phyloP scores from a whole-genome alignment of 768 basidiomycete species.

The Pisolithus marmoratus region DNA sequence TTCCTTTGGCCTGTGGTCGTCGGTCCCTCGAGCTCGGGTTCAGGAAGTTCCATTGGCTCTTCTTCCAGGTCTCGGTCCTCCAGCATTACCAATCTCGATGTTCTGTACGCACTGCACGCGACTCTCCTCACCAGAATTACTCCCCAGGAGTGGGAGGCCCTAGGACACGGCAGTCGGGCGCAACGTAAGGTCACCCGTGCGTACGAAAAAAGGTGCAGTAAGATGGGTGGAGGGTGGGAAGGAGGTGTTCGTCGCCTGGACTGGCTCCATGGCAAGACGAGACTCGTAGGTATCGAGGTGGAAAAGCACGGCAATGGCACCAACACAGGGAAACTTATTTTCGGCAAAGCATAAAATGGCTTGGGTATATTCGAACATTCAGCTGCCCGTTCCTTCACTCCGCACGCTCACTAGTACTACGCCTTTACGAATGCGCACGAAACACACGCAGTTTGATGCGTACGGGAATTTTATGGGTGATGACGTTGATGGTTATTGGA shows the following conservation, averaged over 20 bases:
- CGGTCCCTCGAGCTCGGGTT: constrained; percentile 27
- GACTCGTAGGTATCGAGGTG: constrained; percentile 56
- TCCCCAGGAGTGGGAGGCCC: constrained; percentile 56
- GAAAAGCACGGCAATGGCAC: constrained; percentile 37
- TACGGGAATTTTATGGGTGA: no score
- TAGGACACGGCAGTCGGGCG: constrained; percentile 48
- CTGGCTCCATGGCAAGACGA: constrained; percentile 58
- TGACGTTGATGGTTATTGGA: no score
- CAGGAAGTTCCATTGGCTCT: constrained; percentile 20
- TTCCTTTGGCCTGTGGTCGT: constrained; percentile 61
- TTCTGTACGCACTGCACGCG: constrained; percentile 54
- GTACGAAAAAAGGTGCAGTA: constrained; percentile 57
- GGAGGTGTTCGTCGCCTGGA: constrained; percentile 63
- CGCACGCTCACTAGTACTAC: neutral
- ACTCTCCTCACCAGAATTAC: constrained; percentile 54
- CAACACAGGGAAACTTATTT: constrained; percentile 44
- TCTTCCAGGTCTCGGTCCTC: constrained; percentile 18
- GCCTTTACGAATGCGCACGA: no score
- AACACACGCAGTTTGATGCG: no score
- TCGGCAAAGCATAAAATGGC: constrained; percentile 33
- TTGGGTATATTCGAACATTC: neutral
- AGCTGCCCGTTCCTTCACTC: neutral
- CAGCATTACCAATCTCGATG: constrained; percentile 55
- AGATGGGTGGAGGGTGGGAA: constrained; percentile 64
- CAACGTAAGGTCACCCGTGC: constrained; percentile 57